A percentile compares a stretch with the other conserved stretches of the same genome.
phyloP scores from a whole-genome alignment of 768 basidiomycete genomes.

The Tricholoma terreum region DNA sequence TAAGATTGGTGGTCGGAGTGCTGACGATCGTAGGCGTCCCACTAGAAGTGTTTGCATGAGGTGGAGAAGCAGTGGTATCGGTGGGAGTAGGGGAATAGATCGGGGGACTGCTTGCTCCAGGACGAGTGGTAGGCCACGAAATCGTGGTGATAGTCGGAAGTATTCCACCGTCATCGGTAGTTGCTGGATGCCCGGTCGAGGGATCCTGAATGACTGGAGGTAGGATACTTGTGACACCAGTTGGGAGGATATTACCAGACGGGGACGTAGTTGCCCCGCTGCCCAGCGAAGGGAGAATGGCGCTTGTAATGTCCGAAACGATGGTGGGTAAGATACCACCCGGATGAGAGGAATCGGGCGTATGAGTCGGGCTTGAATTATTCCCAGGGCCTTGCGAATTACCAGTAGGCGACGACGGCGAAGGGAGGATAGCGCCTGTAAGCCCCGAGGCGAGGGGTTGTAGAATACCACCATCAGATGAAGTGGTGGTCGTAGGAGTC shows the following conservation, averaged over 20 bases:
- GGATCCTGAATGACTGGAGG: constrained; percentile 2
- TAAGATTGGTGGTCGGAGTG: constrained; percentile 4
- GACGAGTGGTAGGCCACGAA: neutral
- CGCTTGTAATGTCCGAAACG: neutral
- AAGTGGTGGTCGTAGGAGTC: neutral
- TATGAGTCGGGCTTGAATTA: neutral
- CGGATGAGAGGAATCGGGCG: too few relatives aligned
- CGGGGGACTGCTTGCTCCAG: neutral
- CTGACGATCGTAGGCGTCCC: neutral
- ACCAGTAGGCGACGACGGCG: too few relatives aligned
- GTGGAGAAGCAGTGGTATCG: constrained; percentile 1
- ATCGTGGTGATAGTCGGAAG: constrained; percentile 10
- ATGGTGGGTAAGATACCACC: constrained; percentile 1
- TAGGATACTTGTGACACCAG: neutral
- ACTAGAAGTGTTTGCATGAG: neutral
- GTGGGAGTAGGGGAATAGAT: neutral
- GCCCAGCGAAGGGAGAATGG: neutral
- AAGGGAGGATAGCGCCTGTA: constrained; percentile 7
- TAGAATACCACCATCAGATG: constrained; percentile 1
- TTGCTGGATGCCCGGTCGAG: neutral
- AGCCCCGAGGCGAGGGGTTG: neutral
- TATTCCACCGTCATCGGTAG: neutral
- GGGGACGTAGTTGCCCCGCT: neutral
- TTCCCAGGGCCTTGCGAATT: neutral
- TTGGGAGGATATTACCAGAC: neutral